These are phyloP conservation scores for Moesziomyces sp. DNA, from an alignment of 1,284 basidiomycete genomes.

Conservation along the genomic window DNA sequence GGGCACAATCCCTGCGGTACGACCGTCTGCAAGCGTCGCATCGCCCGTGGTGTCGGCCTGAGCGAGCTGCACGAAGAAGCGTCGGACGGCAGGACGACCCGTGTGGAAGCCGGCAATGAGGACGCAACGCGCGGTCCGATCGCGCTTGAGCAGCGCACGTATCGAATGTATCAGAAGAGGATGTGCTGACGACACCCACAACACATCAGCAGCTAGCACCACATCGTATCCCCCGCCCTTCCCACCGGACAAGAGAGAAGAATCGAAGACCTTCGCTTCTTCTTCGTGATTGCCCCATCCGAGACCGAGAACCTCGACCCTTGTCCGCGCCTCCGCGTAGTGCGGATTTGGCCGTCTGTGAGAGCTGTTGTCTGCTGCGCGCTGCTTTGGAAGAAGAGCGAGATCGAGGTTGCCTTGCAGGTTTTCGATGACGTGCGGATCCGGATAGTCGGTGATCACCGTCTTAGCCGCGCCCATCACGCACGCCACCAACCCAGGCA, in stretches of 20 bases:
- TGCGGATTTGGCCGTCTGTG: slow-evolving; percentile 3
- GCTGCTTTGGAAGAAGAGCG: slow-evolving; percentile 8
- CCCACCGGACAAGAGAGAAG: neutral
- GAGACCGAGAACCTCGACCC: slow-evolving; percentile 29
- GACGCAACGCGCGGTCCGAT: slow-evolving; percentile 36
- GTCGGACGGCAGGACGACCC: slow-evolving; percentile 55
- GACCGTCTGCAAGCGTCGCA: slow-evolving; percentile 6
- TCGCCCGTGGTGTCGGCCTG: slow-evolving; percentile 5
- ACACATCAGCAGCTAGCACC: slow-evolving; percentile 59
- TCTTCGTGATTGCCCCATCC: slow-evolving; percentile 38
- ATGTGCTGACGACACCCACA: slow-evolving; percentile 65
- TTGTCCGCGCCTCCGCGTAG: slow-evolving; percentile 13
- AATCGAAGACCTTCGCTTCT: slow-evolving; percentile 10
- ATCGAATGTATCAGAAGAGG: slow-evolving; percentile 54
- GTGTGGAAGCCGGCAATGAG: slow-evolving; percentile 63
- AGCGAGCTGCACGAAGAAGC: slow-evolving; percentile 49
- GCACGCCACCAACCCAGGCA: slow-evolving; percentile 52
- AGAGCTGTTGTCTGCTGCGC: neutral
- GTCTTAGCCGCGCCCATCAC: slow-evolving; percentile 38
- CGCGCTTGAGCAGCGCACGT: slow-evolving; percentile 40
- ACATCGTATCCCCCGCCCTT: slow-evolving; percentile 36
- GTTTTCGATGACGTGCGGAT: slow-evolving; percentile 42
- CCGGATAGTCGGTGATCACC: slow-evolving; percentile 53
- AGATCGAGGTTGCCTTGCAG: slow-evolving; percentile 27
- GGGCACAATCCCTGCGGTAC: slow-evolving; percentile 29